Base-by-base conservation (phyloP, 257 asterid species). In the Paraleonurus japonicus region DNA sequence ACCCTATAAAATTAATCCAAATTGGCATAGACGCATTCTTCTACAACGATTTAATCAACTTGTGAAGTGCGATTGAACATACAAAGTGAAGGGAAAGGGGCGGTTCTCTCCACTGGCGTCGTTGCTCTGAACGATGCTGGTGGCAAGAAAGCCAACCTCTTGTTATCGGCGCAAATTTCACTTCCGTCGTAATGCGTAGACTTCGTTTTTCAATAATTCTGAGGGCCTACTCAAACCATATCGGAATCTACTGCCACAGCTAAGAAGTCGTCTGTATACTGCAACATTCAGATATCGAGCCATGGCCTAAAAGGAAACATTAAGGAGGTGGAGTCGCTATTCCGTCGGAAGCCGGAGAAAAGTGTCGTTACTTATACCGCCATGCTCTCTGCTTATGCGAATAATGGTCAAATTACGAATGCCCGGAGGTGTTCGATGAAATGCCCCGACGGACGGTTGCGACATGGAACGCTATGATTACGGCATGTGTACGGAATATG, bases 401-500 rank as follows among this genome's bases (percentile, higher is more conserved):
- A 74, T n/a, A n/a, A n/a, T n/a, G n/a, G n/a, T n/a, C n/a, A n/a
- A n/a, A n/a, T n/a, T n/a, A n/a, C n/a, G n/a, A 69, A 77, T 53
- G 97, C 98, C 11, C 90, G 91, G 28, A 74, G 80, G 16, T 85
- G 83, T 90, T 93, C 39, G 95, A 87, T 4, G 82, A 83, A 78
- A 90, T 93, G 95, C 92, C 95, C 63, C 81, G 81, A 7, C 71
- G 90, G 45, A 86, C 67, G 35, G 77, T 86, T 6, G 87, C 88
- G 4, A 72, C 96, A 0, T 90, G 96, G 97, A 93, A 93, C 19
- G 98, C 98, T 0, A 87, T 93, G 94, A 85, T 93, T 67, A 90
- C 96, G 3, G 94, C 87, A 28, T 90, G 81, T 41, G 81, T 80
- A 28, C 85, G 85, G 79, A 78, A 65, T 54, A 30, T 2, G 80